These are phyloP conservation scores for Lactarius sanguifluus DNA, from an alignment of 768 basidiomycete genomes.

Conservation along the genomic window DNA sequence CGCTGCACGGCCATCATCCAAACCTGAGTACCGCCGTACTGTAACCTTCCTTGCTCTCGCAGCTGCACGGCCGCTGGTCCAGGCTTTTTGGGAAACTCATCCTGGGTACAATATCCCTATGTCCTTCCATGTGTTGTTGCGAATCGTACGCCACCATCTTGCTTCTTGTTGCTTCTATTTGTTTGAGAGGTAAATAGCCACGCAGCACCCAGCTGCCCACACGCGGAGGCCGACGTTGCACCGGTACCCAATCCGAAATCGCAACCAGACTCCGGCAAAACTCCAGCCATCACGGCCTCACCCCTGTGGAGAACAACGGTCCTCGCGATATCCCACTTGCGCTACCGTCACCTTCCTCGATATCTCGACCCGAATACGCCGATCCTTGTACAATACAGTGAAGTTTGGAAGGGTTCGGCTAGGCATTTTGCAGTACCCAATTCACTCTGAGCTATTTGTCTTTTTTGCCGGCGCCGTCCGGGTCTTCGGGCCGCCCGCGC, in stretches of 20 bases:
- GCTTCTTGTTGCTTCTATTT: constrained; percentile 32
- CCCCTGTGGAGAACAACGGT: not conserved
- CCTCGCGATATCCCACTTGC: constrained; percentile 40
- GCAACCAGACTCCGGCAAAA: not conserved
- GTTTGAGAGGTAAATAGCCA: constrained; percentile 35
- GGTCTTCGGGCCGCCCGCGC: not conserved
- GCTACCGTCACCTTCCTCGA: constrained; percentile 41
- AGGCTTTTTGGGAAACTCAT: constrained; percentile 14
- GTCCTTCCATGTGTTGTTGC: constrained; percentile 40
- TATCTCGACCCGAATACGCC: constrained; percentile 42
- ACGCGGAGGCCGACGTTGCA: not conserved
- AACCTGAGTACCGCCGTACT: constrained; percentile 18
- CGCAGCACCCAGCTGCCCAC: not conserved
- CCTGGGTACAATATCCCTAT: constrained; percentile 40
- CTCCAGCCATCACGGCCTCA: not conserved
- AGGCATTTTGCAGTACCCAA: not conserved
- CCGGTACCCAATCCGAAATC: not conserved
- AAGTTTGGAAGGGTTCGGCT: constrained; percentile 33
- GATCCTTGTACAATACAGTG: constrained; percentile 41
- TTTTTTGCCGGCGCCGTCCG: not conserved
- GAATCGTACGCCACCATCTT: constrained; percentile 34
- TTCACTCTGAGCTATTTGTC: no score
- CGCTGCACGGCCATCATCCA: constrained; percentile 33
- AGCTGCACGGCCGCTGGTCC: constrained; percentile 37
- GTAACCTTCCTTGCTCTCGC: constrained; percentile 37